Evolutionary conservation across 352 stramenopile species (phyloP).

Genomic region (Phytophthora syringae): DNA sequence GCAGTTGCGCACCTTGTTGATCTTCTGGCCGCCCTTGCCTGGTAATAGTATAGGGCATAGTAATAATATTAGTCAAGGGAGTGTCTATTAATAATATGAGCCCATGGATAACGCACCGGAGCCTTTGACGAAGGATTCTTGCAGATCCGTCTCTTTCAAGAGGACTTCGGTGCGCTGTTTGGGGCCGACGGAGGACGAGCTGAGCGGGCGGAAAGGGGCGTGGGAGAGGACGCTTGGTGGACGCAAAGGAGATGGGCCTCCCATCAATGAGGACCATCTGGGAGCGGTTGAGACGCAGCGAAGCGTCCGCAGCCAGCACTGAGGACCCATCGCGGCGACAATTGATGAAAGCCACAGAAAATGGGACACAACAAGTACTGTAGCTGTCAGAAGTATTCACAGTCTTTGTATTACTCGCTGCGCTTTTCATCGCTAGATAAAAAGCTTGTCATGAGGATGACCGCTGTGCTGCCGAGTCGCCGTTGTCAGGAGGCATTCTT

Average conservation of each 20-base stretch:
- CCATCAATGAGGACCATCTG: neutral
- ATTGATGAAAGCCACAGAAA: neutral
- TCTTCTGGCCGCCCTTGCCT: conserved; percentile 91
- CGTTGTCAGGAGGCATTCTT: neutral
- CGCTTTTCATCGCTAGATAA: too few relatives aligned
- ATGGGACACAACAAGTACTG: neutral
- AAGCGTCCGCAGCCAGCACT: conserved; percentile 1
- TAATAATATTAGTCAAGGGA: neutral
- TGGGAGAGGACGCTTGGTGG: neutral
- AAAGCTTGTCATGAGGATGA: conserved; percentile 1
- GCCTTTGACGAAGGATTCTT: conserved; percentile 88
- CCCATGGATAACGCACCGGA: conserved; percentile 46
- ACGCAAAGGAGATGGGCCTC: neutral
- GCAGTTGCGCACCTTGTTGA: conserved; percentile 93
- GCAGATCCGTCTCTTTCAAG: conserved; percentile 70
- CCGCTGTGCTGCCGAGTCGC: neutral
- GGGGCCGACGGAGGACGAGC: neutral
- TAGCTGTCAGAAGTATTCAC: neutral
- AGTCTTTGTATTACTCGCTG: too few relatives aligned
- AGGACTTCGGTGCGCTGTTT: conserved; percentile 32
- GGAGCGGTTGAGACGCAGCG: neutral
- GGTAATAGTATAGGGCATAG: neutral
- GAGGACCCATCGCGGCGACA: neutral
- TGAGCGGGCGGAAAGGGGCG: neutral
- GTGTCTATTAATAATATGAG: neutral